These are phyloP conservation scores for Mortierella sp. DNA, from an alignment of 371 early-diverging fungal species.

Conservation along the genomic window DNA sequence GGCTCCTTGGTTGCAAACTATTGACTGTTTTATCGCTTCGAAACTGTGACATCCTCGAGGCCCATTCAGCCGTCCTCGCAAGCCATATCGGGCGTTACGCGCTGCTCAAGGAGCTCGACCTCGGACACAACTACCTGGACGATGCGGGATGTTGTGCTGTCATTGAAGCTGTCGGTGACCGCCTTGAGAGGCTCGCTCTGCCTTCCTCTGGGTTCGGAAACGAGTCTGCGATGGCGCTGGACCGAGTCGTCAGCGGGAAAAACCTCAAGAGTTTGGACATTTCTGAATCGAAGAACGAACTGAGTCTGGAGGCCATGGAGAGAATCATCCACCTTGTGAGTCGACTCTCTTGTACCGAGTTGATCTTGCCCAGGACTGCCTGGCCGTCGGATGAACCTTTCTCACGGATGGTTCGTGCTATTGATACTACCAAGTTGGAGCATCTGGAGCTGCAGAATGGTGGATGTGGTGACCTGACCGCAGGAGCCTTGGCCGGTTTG, in stretches of 20 bases:
- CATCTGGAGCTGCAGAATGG: constrained; percentile 32
- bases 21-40: constrained; percentile 25
- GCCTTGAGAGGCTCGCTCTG: constrained; percentile 32
- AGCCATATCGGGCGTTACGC: constrained; percentile 4
- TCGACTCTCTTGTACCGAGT: constrained; percentile 30
- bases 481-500: constrained; percentile 31
- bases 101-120: constrained; percentile 35
- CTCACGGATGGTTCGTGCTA: constrained; percentile 17
- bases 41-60: constrained; percentile 27
- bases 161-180: constrained; percentile 32
- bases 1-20: constrained; percentile 10
- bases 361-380: constrained; percentile 28
- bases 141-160: constrained; percentile 36
- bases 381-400: constrained; percentile 28
- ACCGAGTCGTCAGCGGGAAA: constrained; percentile 25
- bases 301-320: constrained; percentile 27
- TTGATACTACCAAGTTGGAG: constrained; percentile 25
- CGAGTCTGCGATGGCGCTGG: constrained; percentile 43
- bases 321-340: constrained; percentile 31
- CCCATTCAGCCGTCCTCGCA: constrained; percentile 12
- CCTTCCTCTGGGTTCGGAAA: constrained; percentile 38
- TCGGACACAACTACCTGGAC: constrained; percentile 30
- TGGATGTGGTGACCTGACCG: constrained; percentile 42
- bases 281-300: constrained; percentile 22
- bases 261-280: constrained; percentile 31